These are phyloP conservation scores for Kazachstania psychrophila DNA, from an alignment of 805 yeast genomes.

Conservation along the genomic window DNA sequence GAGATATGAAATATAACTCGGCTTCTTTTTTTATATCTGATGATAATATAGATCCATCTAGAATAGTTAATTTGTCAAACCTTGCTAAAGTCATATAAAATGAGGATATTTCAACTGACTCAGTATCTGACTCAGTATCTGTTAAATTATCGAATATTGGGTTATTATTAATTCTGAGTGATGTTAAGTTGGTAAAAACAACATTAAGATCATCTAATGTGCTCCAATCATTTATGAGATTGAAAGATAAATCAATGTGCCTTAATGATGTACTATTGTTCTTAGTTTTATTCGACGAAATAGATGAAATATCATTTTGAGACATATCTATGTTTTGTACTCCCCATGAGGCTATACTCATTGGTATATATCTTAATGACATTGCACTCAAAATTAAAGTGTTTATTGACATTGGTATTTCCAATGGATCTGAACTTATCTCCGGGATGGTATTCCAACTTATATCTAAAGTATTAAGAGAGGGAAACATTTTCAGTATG, in stretches of 20 bases:
- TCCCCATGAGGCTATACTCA: neutral
- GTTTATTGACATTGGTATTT: constrained; percentile 8
- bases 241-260: constrained; percentile 44
- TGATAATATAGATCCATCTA: constrained; percentile 52
- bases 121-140: constrained; percentile 9
- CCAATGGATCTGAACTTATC: neutral
- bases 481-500: constrained; percentile 30
- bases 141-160: constrained; percentile 33
- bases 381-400: constrained; percentile 14
- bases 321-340: constrained; percentile 9
- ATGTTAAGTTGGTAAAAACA: constrained; percentile 35
- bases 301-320: constrained; percentile 6
- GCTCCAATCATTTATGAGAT: constrained; percentile 39
- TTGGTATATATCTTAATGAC: constrained; percentile 10
- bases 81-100: constrained; percentile 39
- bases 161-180: constrained; percentile 44
- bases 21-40: constrained; percentile 47
- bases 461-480: constrained; percentile 17
- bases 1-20: constrained; percentile 56
- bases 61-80: constrained; percentile 28
- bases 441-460: constrained; percentile 13
- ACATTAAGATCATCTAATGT: constrained; percentile 37
- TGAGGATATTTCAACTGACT: constrained; percentile 12
- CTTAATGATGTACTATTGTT: constrained; percentile 6
- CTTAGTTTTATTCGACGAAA: neutral